phyloP scores from a whole-genome alignment of 2,329 filamentous ascomycete species.

The Raffaelea albimanens region DNA sequence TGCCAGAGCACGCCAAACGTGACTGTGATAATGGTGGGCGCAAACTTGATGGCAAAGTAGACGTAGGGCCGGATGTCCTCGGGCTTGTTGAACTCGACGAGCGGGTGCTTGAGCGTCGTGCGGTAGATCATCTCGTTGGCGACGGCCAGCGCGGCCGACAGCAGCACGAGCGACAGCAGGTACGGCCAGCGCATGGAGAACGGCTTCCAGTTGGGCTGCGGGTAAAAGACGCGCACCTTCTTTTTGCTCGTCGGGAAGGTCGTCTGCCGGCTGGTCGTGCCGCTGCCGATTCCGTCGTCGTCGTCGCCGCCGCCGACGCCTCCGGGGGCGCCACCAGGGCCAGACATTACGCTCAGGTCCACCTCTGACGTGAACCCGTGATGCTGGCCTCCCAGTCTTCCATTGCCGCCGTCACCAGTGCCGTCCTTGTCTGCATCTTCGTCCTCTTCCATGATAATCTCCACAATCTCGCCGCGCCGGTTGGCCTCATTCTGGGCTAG shows the following conservation, averaged over 20 bases:
- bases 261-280: slow-evolving; percentile 19
- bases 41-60: slow-evolving; percentile 56
- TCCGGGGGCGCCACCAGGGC: slow-evolving; percentile 20
- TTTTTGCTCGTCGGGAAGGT: slow-evolving; percentile 23
- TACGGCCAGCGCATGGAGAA: slow-evolving; percentile 57
- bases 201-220: slow-evolving; percentile 58
- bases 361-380: slow-evolving; percentile 22
- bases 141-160: slow-evolving; percentile 43
- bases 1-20: slow-evolving; percentile 57
- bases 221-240: slow-evolving; percentile 45
- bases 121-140: slow-evolving; percentile 47
- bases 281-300: background rate
- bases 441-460: slow-evolving; percentile 40
- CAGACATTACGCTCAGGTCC: slow-evolving; percentile 43
- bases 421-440: slow-evolving; percentile 17
- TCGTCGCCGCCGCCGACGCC: slow-evolving; percentile 9
- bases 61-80: slow-evolving; percentile 37
- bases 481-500: slow-evolving; percentile 51
- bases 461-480: slow-evolving; percentile 47
- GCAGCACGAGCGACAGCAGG: slow-evolving; percentile 39
- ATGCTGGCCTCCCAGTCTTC: background rate
- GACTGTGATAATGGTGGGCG: slow-evolving; percentile 52
- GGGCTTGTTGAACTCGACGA: slow-evolving; percentile 41
- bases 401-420: slow-evolving; percentile 22
- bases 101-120: slow-evolving; percentile 31